Evolutionary conservation across 1,284 basidiomycete species (phyloP).

Genomic region (Pisolithus thermaeus): DNA sequence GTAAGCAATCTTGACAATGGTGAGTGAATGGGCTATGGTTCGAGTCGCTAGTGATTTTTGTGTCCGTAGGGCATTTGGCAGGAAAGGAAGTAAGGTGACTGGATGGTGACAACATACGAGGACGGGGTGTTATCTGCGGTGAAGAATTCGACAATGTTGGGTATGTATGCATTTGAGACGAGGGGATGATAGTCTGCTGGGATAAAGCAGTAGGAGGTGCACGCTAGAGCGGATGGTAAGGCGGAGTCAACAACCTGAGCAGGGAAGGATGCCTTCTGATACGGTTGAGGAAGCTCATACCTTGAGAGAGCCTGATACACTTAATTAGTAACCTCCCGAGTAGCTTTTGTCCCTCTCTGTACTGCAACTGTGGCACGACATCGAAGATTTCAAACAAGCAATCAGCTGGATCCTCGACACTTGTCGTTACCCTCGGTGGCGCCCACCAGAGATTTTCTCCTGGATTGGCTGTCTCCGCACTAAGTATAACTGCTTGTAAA

Average conservation of each 20-base stretch:
- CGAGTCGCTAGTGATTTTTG: neutral
- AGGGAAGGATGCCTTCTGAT: neutral
- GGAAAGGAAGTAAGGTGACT: too few species aligned
- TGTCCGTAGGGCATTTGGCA: neutral
- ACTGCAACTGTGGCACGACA: neutral
- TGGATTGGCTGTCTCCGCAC: neutral
- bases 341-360: slow-evolving; percentile 4
- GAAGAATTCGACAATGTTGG: too few species aligned
- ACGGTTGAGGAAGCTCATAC: slow-evolving; percentile 1
- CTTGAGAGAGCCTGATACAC: too few species aligned
- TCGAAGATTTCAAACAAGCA: slow-evolving; percentile 6
- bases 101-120: too few species aligned
- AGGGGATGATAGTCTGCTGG: too few species aligned
- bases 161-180: too few species aligned
- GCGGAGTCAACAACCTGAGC: neutral
- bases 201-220: too few species aligned
- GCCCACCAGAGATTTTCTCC: slow-evolving; percentile 3
- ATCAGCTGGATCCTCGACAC: slow-evolving; percentile 1
- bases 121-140: too few species aligned
- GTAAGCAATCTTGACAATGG: neutral
- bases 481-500: too few species aligned
- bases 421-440: neutral
- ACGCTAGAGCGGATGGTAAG: neutral
- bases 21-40: neutral
- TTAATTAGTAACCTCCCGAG: neutral